Evolutionary conservation across 768 basidiomycete species (phyloP).

Genomic region (Phylloporus scabripes): DNA sequence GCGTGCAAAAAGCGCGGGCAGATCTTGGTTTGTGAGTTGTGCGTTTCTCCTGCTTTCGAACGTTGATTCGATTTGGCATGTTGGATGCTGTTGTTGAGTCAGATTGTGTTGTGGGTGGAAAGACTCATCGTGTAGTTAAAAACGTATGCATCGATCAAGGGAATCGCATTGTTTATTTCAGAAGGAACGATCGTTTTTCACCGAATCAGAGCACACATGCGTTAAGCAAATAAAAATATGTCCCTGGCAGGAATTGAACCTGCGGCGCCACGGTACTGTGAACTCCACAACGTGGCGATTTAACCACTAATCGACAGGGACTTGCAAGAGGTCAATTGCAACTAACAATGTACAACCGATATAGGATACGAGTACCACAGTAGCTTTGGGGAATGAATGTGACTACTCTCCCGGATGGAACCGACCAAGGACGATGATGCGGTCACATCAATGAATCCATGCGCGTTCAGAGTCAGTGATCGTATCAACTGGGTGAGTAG

Average conservation of each 20-base stretch:
- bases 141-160: neutral
- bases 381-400: too few relatives aligned
- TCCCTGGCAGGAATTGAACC: slow-evolving; percentile 38
- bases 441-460: too few relatives aligned
- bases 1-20: neutral
- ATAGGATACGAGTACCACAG: too few relatives aligned
- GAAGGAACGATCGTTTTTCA: too few relatives aligned
- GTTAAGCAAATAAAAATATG: slow-evolving; percentile 12
- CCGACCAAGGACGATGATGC: too few relatives aligned
- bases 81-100: neutral
- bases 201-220: too few relatives aligned
- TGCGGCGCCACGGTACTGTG: slow-evolving; percentile 35
- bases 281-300: slow-evolving; percentile 38
- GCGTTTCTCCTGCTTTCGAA: neutral
- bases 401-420: too few relatives aligned
- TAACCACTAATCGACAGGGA: slow-evolving; percentile 41
- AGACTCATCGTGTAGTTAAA: neutral
- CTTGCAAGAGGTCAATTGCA: too few relatives aligned
- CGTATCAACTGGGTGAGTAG: too few relatives aligned
- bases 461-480: too few relatives aligned
- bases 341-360: too few relatives aligned
- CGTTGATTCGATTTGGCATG: neutral
- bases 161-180: neutral
- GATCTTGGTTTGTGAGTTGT: neutral
- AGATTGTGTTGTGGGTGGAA: neutral